phyloP scores from a whole-genome alignment of 768 basidiomycete species.

The Mycena maculata region DNA sequence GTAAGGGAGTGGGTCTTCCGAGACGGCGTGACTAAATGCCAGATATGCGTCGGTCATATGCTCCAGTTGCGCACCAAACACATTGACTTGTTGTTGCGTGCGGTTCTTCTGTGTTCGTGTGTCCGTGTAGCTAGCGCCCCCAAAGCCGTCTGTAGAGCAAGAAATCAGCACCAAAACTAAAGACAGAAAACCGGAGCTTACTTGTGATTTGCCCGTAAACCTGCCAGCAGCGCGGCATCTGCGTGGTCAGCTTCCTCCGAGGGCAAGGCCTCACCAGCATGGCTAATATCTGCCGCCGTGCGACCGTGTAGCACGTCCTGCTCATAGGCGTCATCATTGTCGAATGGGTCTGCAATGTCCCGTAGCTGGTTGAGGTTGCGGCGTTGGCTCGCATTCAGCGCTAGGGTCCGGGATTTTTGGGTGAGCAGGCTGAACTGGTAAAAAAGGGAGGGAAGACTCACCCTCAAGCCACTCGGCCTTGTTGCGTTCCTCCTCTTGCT shows the following conservation, averaged over 20 bases:
- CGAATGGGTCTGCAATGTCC: no score
- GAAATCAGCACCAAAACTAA: not conserved
- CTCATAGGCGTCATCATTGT: no score
- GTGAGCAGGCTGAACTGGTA: no score
- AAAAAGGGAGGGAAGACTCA: no score
- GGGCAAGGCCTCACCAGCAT: no score
- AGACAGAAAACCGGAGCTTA: not conserved
- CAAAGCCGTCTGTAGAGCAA: not conserved
- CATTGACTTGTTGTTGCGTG: not conserved
- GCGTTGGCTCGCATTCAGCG: no score
- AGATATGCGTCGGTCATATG: not conserved
- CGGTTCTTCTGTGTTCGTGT: not conserved
- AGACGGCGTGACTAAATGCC: not conserved
- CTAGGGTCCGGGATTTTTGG: no score
- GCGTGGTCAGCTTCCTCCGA: no score
- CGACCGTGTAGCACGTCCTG: not conserved
- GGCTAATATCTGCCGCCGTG: not conserved
- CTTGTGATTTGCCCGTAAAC: not conserved
- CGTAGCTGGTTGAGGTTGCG: no score
- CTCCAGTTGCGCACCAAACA: not conserved
- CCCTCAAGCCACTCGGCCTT: no score
- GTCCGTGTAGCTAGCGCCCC: not conserved
- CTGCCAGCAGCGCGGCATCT: not conserved
- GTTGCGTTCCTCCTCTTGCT: no score
- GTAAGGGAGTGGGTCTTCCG: not conserved